A percentile compares a stretch with the other conserved stretches of the same genome.
These are phyloP conservation scores for Skeletonema potamos DNA, from an alignment of 108 stramenopile genomes.

Conservation along the genomic window DNA sequence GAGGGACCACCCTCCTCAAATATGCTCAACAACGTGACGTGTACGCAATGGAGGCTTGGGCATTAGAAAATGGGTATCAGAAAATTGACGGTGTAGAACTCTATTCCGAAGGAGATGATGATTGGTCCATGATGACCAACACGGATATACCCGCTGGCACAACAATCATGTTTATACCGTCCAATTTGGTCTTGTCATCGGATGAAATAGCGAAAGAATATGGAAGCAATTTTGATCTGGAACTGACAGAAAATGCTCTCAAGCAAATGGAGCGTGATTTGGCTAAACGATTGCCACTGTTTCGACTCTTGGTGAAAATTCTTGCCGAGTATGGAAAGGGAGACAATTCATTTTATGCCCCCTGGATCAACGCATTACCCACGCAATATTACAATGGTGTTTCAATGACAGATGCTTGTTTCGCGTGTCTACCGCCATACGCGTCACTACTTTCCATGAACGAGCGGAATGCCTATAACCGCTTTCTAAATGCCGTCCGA, in stretches of 20 bases:
- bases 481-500: conserved; percentile 41
- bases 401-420: conserved; percentile 51
- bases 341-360: conserved; percentile 39
- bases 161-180: conserved; percentile 38
- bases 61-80: conserved; percentile 31
- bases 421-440: conserved; percentile 44
- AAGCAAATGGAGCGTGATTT: conserved; percentile 20
- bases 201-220: conserved; percentile 20
- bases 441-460: conserved; percentile 36
- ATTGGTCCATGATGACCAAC: conserved; percentile 36
- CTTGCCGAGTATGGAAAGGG: conserved; percentile 58
- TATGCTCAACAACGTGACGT: conserved; percentile 25
- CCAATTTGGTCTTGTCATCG: conserved; percentile 21
- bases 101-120: conserved; percentile 36
- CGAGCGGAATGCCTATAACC: conserved; percentile 39
- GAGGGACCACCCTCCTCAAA: neutral
- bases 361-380: conserved; percentile 62
- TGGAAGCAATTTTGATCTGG: conserved; percentile 12
- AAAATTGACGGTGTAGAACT: conserved; percentile 36
- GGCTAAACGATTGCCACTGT: conserved; percentile 23
- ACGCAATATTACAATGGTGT: conserved; percentile 50
- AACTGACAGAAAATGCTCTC: conserved; percentile 11
- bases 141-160: conserved; percentile 42
- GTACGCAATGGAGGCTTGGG: conserved; percentile 35
- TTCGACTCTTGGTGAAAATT: conserved; percentile 56